Conservation (phyloP, 495 filamentous ascomycete species). For the Gamarada debralockiae region DNA sequence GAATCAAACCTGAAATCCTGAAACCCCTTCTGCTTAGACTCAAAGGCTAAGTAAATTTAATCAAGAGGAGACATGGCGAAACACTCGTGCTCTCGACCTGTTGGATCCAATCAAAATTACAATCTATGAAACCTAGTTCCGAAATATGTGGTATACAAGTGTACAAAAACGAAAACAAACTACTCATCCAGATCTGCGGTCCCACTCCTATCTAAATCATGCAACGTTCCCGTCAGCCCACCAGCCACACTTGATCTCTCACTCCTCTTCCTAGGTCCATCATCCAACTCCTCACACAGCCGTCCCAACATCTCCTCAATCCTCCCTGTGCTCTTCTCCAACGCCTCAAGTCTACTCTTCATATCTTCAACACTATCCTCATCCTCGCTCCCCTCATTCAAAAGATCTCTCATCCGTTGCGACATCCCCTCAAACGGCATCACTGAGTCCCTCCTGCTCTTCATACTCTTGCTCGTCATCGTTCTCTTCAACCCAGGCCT, state of each 20-base stretch:
- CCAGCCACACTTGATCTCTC: neutral
- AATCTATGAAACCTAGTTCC: too few relatives aligned
- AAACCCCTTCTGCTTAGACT: too few relatives aligned
- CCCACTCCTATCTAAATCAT: constrained; percentile 14
- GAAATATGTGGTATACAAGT: too few relatives aligned
- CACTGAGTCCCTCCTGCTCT: constrained; percentile 27
- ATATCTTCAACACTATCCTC: constrained; percentile 20
- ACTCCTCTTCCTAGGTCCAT: constrained; percentile 16
- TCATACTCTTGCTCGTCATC: neutral
- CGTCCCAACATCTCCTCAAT: constrained; percentile 30
- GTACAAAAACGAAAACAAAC: neutral
- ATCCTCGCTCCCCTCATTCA: constrained; percentile 19
- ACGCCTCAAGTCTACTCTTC: constrained; percentile 22
- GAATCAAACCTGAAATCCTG: too few relatives aligned
- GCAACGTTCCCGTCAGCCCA: constrained; percentile 5
- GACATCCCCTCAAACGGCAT: constrained; percentile 25
- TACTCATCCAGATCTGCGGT: constrained; percentile 9
- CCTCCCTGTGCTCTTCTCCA: constrained; percentile 27
- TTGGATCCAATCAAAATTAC: too few relatives aligned
- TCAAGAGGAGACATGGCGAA: too few relatives aligned
- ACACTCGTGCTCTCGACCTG: too few relatives aligned
- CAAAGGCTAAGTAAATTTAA: too few relatives aligned
- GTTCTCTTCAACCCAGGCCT: neutral
- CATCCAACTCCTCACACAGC: constrained; percentile 20
- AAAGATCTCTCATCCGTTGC: constrained; percentile 21